These are phyloP conservation scores for Hemerocallis citrina DNA, from an alignment of 106 monocot species.

Conservation along the genomic window DNA sequence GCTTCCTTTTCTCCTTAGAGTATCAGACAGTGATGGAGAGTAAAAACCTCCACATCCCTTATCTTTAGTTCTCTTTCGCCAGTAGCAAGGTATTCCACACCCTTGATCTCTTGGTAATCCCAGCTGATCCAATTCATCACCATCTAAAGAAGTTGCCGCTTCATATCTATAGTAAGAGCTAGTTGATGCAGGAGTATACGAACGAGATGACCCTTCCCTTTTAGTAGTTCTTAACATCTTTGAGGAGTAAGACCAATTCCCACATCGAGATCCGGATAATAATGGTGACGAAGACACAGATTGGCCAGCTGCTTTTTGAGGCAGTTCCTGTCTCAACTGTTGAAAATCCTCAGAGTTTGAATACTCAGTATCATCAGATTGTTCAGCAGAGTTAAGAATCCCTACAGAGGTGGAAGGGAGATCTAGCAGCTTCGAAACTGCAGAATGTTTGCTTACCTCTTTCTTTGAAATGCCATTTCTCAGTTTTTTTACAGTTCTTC, in stretches of 20 bases:
- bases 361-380: conserved; percentile 43
- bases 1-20: conserved; percentile 54
- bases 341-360: conserved; percentile 38
- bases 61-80: conserved; percentile 51
- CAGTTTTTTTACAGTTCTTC: conserved; percentile 32
- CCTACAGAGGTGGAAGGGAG: conserved; percentile 23
- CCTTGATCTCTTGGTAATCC: conserved; percentile 46
- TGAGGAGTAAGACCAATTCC: conserved; percentile 56
- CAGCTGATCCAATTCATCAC: conserved; percentile 52
- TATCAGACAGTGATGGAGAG: conserved; percentile 83
- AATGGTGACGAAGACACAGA: conserved; percentile 63
- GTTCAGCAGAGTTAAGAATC: conserved; percentile 32
- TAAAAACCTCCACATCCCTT: conserved; percentile 40
- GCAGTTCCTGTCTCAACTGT: conserved; percentile 15
- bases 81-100: conserved; percentile 67
- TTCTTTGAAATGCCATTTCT: conserved; percentile 24
- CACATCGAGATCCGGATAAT: conserved; percentile 49
- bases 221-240: conserved; percentile 43
- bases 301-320: conserved; percentile 18
- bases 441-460: conserved; percentile 11
- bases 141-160: conserved; percentile 48
- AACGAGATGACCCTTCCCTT: conserved; percentile 67
- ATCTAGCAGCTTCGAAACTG: conserved; percentile 28
- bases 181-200: conserved; percentile 75
- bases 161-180: conserved; percentile 56